Percentiles rank a stretch among this genome's conserved stretches.
Conservation (phyloP, 331 rosid genomes). For the Prunus yedoensis region DNA sequence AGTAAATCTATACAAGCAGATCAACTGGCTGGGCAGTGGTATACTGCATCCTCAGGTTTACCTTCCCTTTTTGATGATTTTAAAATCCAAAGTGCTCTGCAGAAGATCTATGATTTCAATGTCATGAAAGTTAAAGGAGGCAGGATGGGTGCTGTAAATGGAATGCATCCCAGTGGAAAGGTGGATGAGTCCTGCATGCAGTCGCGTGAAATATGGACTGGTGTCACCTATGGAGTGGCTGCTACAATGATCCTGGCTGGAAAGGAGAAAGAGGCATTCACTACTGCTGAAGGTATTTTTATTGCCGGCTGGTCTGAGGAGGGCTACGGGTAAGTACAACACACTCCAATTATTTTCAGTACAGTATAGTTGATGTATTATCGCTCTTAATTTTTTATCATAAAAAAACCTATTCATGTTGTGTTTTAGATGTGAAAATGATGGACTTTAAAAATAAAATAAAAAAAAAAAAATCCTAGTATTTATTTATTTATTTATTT, state of each 20-base stretch:
- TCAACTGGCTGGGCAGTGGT: constrained; percentile 99
- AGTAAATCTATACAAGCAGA: constrained; percentile 97
- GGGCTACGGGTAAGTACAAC: constrained; percentile 77
- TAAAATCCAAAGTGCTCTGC: constrained; percentile 74
- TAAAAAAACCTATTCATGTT: background rate
- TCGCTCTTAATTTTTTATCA: too few species aligned
- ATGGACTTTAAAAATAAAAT: too few species aligned
- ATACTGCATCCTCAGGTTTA: constrained; percentile 93
- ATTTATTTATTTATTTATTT: too few species aligned
- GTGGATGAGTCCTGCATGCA: constrained; percentile 99
- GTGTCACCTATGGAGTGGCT: constrained; percentile 94
- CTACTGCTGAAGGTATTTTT: constrained; percentile 90
- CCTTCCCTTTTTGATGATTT: constrained; percentile 80
- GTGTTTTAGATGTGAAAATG: background rate
- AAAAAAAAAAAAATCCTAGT: too few species aligned
- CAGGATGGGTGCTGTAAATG: constrained; percentile 97
- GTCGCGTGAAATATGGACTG: constrained; percentile 96
- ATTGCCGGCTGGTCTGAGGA: constrained; percentile 96
- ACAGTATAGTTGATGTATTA: background rate
- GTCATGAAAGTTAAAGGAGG: constrained; percentile 96
- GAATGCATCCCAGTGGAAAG: constrained; percentile 92
- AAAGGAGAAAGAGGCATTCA: constrained; percentile 91
- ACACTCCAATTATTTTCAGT: background rate
- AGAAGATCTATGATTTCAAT: constrained; percentile 82
- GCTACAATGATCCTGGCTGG: constrained; percentile 96